These are phyloP conservation scores for Toxoplasma gondii DNA, from an alignment of 169 alveolate genomes.

Conservation along the genomic window DNA sequence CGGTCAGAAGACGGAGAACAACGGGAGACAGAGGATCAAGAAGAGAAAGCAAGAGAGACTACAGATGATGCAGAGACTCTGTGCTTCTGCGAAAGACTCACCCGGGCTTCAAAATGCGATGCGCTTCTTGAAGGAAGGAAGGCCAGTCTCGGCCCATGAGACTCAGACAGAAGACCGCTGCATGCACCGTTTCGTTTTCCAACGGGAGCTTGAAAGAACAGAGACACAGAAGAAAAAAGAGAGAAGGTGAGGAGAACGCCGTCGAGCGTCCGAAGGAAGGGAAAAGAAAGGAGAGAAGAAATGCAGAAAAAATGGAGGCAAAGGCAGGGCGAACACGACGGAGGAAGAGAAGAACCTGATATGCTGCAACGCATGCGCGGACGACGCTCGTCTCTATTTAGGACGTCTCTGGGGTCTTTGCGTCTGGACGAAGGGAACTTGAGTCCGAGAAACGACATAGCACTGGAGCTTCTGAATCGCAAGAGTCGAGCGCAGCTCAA, in stretches of 20 bases:
- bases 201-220: constrained; percentile 76
- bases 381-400: too few relatives aligned
- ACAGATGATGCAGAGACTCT: background rate
- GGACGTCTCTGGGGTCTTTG: too few relatives aligned
- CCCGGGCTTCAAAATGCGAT: constrained; percentile 75
- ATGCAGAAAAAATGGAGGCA: constrained; percentile 40
- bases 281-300: background rate
- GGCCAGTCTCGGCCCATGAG: constrained; percentile 91
- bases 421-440: too few relatives aligned
- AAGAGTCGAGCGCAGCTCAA: too few relatives aligned
- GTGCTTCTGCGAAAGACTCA: background rate
- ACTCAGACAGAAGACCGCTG: constrained; percentile 83
- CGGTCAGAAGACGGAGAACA: background rate
- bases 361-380: too few relatives aligned
- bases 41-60: background rate
- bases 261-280: background rate
- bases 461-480: too few relatives aligned
- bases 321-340: too few relatives aligned
- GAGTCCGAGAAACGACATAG: too few relatives aligned
- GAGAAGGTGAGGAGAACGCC: too few relatives aligned
- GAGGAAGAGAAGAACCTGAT: too few relatives aligned
- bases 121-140: constrained; percentile 80
- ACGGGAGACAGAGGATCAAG: background rate
- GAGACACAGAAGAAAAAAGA: background rate
- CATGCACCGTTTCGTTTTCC: constrained; percentile 69